Percentiles rank a stretch among this genome's conserved stretches.
Conservation (phyloP, 2,329 filamentous ascomycete genomes). For the Fusarium cicatricum region DNA sequence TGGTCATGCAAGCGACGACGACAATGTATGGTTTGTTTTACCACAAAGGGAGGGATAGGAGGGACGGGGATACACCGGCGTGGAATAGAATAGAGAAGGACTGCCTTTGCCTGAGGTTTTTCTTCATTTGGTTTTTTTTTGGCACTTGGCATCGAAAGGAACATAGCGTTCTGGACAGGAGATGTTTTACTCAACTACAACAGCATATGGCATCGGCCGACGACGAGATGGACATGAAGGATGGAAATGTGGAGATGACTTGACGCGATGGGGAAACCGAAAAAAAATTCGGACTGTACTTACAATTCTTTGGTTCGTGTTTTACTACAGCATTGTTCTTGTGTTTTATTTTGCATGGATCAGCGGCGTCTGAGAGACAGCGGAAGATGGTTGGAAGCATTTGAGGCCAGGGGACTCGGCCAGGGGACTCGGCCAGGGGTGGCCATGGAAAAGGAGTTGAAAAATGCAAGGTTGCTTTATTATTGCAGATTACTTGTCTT, state of each 20-base stretch:
- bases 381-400: conserved; percentile 18
- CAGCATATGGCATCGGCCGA: conserved; percentile 27
- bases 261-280: conserved; percentile 27
- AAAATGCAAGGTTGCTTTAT: conserved; percentile 18
- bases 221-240: conserved; percentile 28
- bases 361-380: conserved; percentile 31
- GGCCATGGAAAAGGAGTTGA: conserved; percentile 29
- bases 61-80: conserved; percentile 15
- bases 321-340: conserved; percentile 28
- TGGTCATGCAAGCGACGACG: conserved; percentile 9
- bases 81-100: conserved; percentile 10
- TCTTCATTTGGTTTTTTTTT: conserved; percentile 12
- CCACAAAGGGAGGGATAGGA: conserved; percentile 9
- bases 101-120: background rate
- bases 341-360: conserved; percentile 22
- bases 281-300: conserved; percentile 21
- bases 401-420: conserved; percentile 13
- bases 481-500: conserved; percentile 21
- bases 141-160: conserved; percentile 4
- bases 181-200: conserved; percentile 21
- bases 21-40: conserved; percentile 18
- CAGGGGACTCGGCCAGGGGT: conserved; percentile 22
- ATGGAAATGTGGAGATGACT: conserved; percentile 30
- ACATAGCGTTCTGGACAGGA: conserved; percentile 8
- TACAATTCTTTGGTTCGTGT: conserved; percentile 34